Evolutionary conservation across 257 asterid species (phyloP), one percentile per base, ranked within the genome.

Genomic region (Petunia secreta): DNA sequence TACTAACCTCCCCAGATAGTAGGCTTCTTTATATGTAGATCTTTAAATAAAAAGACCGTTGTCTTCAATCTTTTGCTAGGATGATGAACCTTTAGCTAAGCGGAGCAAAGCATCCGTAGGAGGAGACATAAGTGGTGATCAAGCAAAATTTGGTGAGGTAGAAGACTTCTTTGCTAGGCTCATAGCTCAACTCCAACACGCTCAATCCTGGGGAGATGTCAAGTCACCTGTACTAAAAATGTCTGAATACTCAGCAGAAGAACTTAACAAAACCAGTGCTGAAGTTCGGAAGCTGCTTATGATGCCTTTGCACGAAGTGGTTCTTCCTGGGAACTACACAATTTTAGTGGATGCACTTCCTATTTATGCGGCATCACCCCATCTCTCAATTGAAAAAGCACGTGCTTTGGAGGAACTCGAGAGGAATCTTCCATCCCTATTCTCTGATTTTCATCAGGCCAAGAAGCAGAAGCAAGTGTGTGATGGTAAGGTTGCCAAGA

Each of bases 321-420:
- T 73, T 25, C 46, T 73, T 15, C 78, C 60, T 34, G 62, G 50
- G 7, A 50, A 73, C 78, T 6, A 36, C 34, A 48, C 78, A 44
- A 3, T 37, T 43, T 54, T 73, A 7, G 25, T 10, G 4, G 43
- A 43, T 73, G 38, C 78, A 3, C 38, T 73, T n/a, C 43, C 63
- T 13, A 34, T 34, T 8, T 73, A 48, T 50, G 78, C 62, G 25
- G 62, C 62, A 46, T 73, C 44, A 44, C 78, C 62, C 16, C 1
- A 50, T 48, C 41, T 73, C 16, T 36, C 63, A 0, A 4, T 73
- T 44, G 34, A 14, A 1, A 73, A 50, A 50, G 40, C 2, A 3
- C 40, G 4, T 73, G 78, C 16, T 10, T 34, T 73, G 63, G 7
- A 73, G 62, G 38, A 73, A 73, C 78, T 73, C 6, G 37, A 73